phyloP scores from a whole-genome alignment of 2,329 filamentous ascomycete genomes.

The Xylariomycetidae sp. region DNA sequence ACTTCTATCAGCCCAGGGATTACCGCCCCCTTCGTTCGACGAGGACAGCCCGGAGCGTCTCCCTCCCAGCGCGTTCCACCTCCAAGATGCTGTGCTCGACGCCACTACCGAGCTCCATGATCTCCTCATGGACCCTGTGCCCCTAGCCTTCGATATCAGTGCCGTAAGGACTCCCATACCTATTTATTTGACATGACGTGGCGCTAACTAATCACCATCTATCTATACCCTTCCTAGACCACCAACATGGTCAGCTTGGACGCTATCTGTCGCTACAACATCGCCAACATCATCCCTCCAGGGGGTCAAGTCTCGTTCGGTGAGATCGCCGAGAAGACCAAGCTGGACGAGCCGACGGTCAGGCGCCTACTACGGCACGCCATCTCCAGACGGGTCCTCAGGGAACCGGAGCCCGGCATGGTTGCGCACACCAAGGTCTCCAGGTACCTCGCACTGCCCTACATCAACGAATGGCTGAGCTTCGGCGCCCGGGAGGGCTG shows the following conservation, averaged over 20 bases:
- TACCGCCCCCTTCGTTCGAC: conserved; percentile 7
- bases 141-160: conserved; percentile 1
- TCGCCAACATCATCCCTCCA: conserved; percentile 23
- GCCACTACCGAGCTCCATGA: conserved; percentile 12
- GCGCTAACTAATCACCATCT: background rate
- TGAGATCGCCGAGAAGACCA: conserved; percentile 19
- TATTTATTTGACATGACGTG: background rate
- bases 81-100: conserved; percentile 7
- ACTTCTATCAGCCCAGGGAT: background rate
- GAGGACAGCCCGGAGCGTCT: conserved; percentile 2
- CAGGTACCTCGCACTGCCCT: conserved; percentile 24
- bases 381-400: conserved; percentile 35
- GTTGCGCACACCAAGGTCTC: conserved; percentile 36
- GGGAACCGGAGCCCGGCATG: conserved; percentile 30
- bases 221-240: conserved; percentile 1
- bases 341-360: conserved; percentile 15
- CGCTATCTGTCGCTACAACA: conserved; percentile 26
- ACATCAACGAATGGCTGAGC: conserved; percentile 27
- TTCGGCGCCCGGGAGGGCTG: conserved; percentile 27
- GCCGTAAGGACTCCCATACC: conserved; percentile 7
- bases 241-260: conserved; percentile 19
- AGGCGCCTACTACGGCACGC: conserved; percentile 28
- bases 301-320: conserved; percentile 18
- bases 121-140: conserved; percentile 7
- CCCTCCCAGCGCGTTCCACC: background rate